These are phyloP conservation scores for Kodamaea neixiangensis DNA, from an alignment of 805 yeast genomes.

Conservation along the genomic window DNA sequence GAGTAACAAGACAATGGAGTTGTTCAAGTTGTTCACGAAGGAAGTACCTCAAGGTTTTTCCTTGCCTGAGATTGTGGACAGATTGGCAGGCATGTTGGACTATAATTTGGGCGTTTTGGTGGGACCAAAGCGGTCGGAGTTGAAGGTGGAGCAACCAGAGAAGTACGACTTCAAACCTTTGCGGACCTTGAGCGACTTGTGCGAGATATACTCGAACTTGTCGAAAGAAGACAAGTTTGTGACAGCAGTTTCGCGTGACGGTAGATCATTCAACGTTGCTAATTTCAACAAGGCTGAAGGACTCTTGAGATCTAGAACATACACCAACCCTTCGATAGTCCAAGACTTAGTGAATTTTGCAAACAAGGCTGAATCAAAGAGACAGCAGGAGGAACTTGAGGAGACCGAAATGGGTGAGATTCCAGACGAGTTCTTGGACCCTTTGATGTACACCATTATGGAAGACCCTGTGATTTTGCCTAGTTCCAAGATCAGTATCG, in stretches of 20 bases:
- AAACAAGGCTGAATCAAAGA: constrained; percentile 60
- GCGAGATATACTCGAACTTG: constrained; percentile 76
- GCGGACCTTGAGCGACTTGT: constrained; percentile 63
- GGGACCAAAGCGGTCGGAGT: constrained; percentile 89
- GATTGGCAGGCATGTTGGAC: constrained; percentile 94
- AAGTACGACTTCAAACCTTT: constrained; percentile 83
- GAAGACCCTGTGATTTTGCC: constrained; percentile 96
- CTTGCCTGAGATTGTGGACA: constrained; percentile 86
- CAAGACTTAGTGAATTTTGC: constrained; percentile 56
- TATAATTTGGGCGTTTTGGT: constrained; percentile 90
- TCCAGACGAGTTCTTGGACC: constrained; percentile 97
- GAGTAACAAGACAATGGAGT: constrained; percentile 76
- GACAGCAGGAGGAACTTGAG: constrained; percentile 70
- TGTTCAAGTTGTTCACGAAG: constrained; percentile 78
- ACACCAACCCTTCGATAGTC: constrained; percentile 51
- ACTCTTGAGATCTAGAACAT: constrained; percentile 60
- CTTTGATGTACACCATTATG: constrained; percentile 94
- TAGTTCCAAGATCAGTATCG: constrained; percentile 79
- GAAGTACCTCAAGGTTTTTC: constrained; percentile 87
- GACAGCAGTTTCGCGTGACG: constrained; percentile 83
- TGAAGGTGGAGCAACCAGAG: constrained; percentile 83
- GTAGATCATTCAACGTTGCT: constrained; percentile 76
- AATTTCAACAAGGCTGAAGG: constrained; percentile 70
- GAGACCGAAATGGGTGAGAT: constrained; percentile 88
- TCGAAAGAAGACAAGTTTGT: constrained; percentile 65